Conservation (phyloP, 2,329 filamentous ascomycete genomes). For the Didymella pinodella region DNA sequence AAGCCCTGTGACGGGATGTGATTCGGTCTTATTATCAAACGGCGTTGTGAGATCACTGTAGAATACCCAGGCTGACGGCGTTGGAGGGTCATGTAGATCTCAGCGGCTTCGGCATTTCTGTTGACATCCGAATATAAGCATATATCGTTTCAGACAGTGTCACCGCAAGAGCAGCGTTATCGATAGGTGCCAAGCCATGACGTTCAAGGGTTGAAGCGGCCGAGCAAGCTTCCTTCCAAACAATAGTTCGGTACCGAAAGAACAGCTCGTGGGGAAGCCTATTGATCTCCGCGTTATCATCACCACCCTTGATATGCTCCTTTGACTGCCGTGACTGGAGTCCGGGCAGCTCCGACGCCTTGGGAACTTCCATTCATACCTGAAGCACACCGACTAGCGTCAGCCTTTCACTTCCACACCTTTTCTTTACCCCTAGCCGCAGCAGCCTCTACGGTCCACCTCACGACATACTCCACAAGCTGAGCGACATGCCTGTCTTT, state of each 20-base stretch:
- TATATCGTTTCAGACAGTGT: neutral
- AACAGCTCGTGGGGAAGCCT: conserved; percentile 11
- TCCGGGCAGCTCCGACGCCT: conserved; percentile 13
- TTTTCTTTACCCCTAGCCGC: conserved; percentile 23
- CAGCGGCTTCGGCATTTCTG: neutral
- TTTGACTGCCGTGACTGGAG: conserved; percentile 23
- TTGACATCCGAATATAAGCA: conserved; percentile 4
- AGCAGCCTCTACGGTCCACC: conserved; percentile 34
- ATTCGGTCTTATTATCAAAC: neutral
- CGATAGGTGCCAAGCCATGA: conserved; percentile 11
- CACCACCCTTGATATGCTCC: conserved; percentile 27
- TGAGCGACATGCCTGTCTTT: conserved; percentile 41
- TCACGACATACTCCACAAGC: conserved; percentile 32
- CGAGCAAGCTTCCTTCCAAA: conserved; percentile 19
- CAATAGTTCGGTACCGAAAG: conserved; percentile 22
- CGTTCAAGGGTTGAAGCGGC: conserved; percentile 6
- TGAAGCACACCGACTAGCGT: neutral
- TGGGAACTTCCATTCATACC: conserved; percentile 1
- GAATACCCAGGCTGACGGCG: conserved; percentile 33
- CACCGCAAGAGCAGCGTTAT: too few species aligned
- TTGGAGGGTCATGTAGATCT: conserved; percentile 10
- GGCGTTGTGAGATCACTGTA: conserved; percentile 25
- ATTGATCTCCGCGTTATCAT: conserved; percentile 23
- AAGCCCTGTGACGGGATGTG: neutral
- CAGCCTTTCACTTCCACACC: conserved; percentile 19